Conservation (phyloP, 2,329 filamentous ascomycete genomes). For the Aspergillus sclerotialis region DNA sequence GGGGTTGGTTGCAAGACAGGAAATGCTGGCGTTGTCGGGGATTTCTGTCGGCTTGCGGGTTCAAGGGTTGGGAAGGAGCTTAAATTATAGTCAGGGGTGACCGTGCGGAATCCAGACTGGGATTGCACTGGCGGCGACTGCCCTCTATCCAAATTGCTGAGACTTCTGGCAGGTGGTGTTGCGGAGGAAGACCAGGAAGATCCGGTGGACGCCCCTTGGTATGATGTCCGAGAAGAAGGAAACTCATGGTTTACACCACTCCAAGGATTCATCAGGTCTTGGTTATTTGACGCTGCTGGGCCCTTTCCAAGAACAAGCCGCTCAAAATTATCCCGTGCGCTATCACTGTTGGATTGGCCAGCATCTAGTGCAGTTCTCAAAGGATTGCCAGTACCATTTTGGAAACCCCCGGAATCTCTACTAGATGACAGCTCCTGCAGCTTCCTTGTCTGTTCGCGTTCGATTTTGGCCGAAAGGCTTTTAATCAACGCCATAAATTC, state of each 20-base stretch:
- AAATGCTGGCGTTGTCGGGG: conserved; percentile 18
- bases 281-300: conserved; percentile 26
- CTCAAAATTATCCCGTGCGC: conserved; percentile 70
- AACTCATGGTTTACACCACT: conserved; percentile 22
- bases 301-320: conserved; percentile 73
- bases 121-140: conserved; percentile 13
- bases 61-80: conserved; percentile 42
- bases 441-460: conserved; percentile 82
- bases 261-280: conserved; percentile 27
- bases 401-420: conserved; percentile 42
- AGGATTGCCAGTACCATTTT: conserved; percentile 18
- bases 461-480: conserved; percentile 67
- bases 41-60: conserved; percentile 29
- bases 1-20: conserved; percentile 25
- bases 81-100: conserved; percentile 47
- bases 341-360: conserved; percentile 44
- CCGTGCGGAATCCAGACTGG: conserved; percentile 34
- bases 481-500: conserved; percentile 87
- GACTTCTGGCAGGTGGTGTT: conserved; percentile 11
- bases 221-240: conserved; percentile 14
- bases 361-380: conserved; percentile 19
- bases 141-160: no score
- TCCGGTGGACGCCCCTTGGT: conserved; percentile 20
- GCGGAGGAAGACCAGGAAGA: conserved; percentile 39
- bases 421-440: conserved; percentile 71